Evolutionary conservation across 163 green algal genomes (phyloP).

Genomic region (Chlamydomonas reinhardtii): DNA sequence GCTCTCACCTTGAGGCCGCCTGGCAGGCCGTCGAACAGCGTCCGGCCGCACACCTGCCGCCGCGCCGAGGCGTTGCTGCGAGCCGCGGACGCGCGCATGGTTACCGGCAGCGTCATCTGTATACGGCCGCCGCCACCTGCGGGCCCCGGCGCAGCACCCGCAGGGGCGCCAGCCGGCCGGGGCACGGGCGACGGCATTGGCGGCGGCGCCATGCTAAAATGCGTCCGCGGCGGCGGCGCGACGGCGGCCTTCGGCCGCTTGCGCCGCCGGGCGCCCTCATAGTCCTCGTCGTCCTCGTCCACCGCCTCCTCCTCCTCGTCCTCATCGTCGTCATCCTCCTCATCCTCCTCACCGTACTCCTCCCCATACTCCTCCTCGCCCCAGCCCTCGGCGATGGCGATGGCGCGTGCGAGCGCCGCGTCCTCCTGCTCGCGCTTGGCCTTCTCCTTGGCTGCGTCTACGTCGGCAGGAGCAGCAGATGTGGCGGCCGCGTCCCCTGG

Average conservation of each 20-base stretch:
- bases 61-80: neutral
- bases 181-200: neutral
- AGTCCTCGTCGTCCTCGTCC: slow-evolving; percentile 22
- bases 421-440: neutral
- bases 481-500: no score
- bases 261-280: neutral
- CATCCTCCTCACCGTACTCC: neutral
- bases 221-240: neutral
- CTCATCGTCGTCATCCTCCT: slow-evolving; percentile 2
- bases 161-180: neutral
- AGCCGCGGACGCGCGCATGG: slow-evolving; percentile 31
- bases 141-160: neutral
- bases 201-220: slow-evolving; percentile 2
- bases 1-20: slow-evolving; percentile 66
- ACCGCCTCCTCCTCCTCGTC: slow-evolving; percentile 13
- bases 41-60: slow-evolving; percentile 81
- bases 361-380: no score
- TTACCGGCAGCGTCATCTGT: slow-evolving; percentile 70
- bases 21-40: slow-evolving; percentile 78
- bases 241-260: neutral
- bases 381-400: no score
- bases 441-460: neutral
- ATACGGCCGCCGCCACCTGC: slow-evolving; percentile 52
- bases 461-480: no score
- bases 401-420: neutral